Percentiles rank a stretch among this genome's conserved stretches.
phyloP scores from a whole-genome alignment of 345 rosid species.

The Lepidium didymum region DNA sequence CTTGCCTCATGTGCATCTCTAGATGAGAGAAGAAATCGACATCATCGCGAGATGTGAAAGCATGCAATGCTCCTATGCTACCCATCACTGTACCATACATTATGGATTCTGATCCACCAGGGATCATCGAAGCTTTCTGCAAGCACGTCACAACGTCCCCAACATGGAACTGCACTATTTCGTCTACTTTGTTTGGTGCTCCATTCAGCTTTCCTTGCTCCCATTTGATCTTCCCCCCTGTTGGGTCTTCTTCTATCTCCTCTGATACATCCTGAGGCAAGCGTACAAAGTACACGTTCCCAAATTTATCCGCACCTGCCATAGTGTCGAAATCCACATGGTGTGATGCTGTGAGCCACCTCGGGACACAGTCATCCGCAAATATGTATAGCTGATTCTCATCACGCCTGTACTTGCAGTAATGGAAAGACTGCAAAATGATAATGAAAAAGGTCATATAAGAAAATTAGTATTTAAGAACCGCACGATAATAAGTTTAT shows the following conservation, averaged over 20 bases:
- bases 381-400: slow-evolving; percentile 95
- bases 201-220: slow-evolving; percentile 97
- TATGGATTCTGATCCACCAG: slow-evolving; percentile 84
- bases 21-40: slow-evolving; percentile 95
- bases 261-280: slow-evolving; percentile 91
- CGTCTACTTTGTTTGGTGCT: slow-evolving; percentile 94
- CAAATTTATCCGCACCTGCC: slow-evolving; percentile 98
- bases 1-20: slow-evolving; percentile 99
- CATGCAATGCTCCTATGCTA: slow-evolving; percentile 81
- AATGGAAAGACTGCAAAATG: slow-evolving; percentile 84
- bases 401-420: slow-evolving; percentile 96
- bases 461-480: background rate
- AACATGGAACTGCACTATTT: slow-evolving; percentile 89
- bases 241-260: slow-evolving; percentile 97
- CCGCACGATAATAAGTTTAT: background rate
- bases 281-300: slow-evolving; percentile 79
- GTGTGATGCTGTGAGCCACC: slow-evolving; percentile 93
- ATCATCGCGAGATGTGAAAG: slow-evolving; percentile 90
- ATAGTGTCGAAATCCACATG: slow-evolving; percentile 90
- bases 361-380: slow-evolving; percentile 91
- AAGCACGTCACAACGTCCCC: slow-evolving; percentile 79
- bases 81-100: slow-evolving; percentile 98
- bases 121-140: slow-evolving; percentile 90
- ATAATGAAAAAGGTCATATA: background rate
- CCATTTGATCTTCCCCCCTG: slow-evolving; percentile 98